These are phyloP conservation scores for Ilyonectria destructans DNA, from an alignment of 2,329 filamentous ascomycete species.

Conservation along the genomic window DNA sequence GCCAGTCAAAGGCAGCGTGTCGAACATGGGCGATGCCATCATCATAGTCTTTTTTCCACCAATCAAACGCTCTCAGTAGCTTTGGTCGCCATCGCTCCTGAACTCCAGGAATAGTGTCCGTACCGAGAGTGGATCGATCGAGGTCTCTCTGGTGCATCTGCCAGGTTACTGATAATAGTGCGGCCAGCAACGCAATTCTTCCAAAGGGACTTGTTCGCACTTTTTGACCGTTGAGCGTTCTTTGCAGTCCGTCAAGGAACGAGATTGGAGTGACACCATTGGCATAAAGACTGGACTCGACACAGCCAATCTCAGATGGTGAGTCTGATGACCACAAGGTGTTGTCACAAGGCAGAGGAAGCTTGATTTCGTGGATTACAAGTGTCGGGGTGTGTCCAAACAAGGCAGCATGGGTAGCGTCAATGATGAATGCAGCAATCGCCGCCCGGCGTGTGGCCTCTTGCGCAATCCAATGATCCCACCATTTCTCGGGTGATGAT, in stretches of 20 bases:
- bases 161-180: constrained; percentile 48
- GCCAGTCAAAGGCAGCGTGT: constrained; percentile 50
- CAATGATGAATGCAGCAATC: constrained; percentile 49
- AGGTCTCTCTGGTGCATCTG: constrained; percentile 50
- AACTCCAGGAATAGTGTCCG: constrained; percentile 47
- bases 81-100: constrained; percentile 50
- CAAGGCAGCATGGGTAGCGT: constrained; percentile 49
- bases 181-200: constrained; percentile 46
- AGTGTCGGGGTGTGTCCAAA: constrained; percentile 51
- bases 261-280: constrained; percentile 49
- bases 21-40: constrained; percentile 49
- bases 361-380: constrained; percentile 50
- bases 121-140: constrained; percentile 46
- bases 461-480: constrained; percentile 52
- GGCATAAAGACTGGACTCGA: constrained; percentile 49
- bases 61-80: constrained; percentile 47
- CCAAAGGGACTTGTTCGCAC: constrained; percentile 50
- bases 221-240: constrained; percentile 47
- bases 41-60: constrained; percentile 51
- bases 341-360: constrained; percentile 49
- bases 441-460: constrained; percentile 50
- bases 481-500: constrained; percentile 47
- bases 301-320: constrained; percentile 49
- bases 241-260: constrained; percentile 48
- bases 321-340: constrained; percentile 51